phyloP scores from a whole-genome alignment of 768 basidiomycete species.

The Fomitopsis serialis region DNA sequence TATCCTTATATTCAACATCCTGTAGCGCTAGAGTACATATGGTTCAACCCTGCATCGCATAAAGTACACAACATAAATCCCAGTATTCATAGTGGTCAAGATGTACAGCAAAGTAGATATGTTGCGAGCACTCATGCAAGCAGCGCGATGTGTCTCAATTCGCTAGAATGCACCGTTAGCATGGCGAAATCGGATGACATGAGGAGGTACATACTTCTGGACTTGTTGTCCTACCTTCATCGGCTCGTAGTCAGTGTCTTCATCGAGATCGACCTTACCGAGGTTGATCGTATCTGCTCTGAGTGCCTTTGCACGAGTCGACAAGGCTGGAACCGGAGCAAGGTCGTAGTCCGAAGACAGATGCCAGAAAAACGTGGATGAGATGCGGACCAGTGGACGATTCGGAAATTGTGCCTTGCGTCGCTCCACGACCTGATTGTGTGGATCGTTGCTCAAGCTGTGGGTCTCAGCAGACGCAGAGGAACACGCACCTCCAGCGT shows the following conservation, averaged over 20 bases:
- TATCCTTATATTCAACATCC: background rate
- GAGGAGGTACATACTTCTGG: constrained; percentile 49
- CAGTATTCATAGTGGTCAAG: too few species aligned
- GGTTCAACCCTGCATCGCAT: background rate
- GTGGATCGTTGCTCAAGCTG: background rate
- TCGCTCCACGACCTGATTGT: constrained; percentile 51
- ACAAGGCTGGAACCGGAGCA: constrained; percentile 53
- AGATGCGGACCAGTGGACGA: constrained; percentile 92
- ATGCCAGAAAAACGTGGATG: constrained; percentile 96
- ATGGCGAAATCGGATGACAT: background rate
- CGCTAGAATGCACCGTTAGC: constrained; percentile 36
- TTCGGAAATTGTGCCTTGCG: constrained; percentile 54
- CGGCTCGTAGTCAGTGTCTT: constrained; percentile 46
- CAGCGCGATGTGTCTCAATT: constrained; percentile 75
- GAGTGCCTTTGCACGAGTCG: constrained; percentile 40
- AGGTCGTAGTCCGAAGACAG: constrained; percentile 81
- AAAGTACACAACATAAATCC: background rate
- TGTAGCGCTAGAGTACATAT: background rate
- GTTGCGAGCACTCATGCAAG: constrained; percentile 50
- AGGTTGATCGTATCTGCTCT: constrained; percentile 34
- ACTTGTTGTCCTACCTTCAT: constrained; percentile 93
- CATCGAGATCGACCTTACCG: constrained; percentile 33
- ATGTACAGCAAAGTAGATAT: too few species aligned
- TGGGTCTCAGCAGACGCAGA: background rate
- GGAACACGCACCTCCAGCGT: constrained; percentile 56